Conservation (phyloP, 495 filamentous ascomycete genomes). For the Penicillium fimorum region DNA sequence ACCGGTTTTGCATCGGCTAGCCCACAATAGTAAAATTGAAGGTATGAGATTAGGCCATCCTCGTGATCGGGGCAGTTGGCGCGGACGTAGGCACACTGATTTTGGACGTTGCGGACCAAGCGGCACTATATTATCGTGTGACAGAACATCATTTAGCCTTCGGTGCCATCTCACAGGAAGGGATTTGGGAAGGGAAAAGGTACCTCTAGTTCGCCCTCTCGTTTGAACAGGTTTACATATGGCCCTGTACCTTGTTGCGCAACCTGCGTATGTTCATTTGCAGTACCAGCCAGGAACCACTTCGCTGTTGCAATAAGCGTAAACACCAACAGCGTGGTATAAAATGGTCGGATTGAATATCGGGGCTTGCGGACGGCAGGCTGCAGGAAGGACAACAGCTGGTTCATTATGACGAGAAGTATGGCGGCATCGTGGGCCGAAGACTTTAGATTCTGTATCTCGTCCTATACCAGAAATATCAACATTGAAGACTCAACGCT, state of each 20-base stretch:
- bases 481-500: slow-evolving; percentile 1
- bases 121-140: slow-evolving; percentile 60
- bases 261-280: slow-evolving; percentile 5
- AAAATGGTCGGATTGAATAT: slow-evolving; percentile 42
- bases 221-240: slow-evolving; percentile 19
- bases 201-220: slow-evolving; percentile 42
- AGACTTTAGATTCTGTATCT: neutral
- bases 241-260: slow-evolving; percentile 8
- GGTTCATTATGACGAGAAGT: slow-evolving; percentile 26
- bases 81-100: slow-evolving; percentile 85
- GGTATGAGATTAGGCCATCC: slow-evolving; percentile 84
- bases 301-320: slow-evolving; percentile 28
- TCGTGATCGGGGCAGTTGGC: slow-evolving; percentile 85
- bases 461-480: neutral
- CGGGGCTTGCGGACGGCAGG: slow-evolving; percentile 27
- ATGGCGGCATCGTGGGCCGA: slow-evolving; percentile 31
- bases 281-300: slow-evolving; percentile 18
- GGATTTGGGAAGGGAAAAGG: slow-evolving; percentile 2
- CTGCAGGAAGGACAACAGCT: slow-evolving; percentile 25
- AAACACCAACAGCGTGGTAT: slow-evolving; percentile 34
- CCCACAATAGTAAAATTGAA: slow-evolving; percentile 88
- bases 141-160: slow-evolving; percentile 27
- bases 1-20: slow-evolving; percentile 67
- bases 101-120: slow-evolving; percentile 67
- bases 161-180: slow-evolving; percentile 6